phyloP scores from a whole-genome alignment of 2,329 filamentous ascomycete genomes.

The Dactylellina drechsleri region DNA sequence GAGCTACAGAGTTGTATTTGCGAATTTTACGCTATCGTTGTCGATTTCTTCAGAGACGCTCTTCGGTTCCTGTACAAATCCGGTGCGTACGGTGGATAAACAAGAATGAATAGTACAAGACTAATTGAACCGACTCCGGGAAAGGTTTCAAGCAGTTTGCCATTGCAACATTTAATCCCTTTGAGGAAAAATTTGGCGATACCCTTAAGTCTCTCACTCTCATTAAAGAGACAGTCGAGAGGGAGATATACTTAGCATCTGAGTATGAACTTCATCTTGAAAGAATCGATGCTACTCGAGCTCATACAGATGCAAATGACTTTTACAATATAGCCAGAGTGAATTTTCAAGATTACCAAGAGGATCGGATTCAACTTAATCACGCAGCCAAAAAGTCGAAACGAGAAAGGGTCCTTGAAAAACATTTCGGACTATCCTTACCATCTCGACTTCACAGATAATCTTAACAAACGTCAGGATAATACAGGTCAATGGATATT shows the following conservation, averaged over 20 bases:
- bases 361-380: constrained; percentile 16
- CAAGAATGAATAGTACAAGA: constrained; percentile 3
- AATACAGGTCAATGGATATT: constrained; percentile 60
- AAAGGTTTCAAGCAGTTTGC: constrained; percentile 53
- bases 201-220: constrained; percentile 56
- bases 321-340: constrained; percentile 28
- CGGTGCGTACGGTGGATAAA: constrained; percentile 56
- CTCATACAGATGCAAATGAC: constrained; percentile 13
- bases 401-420: constrained; percentile 58
- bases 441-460: constrained; percentile 57
- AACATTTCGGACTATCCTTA: constrained; percentile 59
- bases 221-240: constrained; percentile 56
- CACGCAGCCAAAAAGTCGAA: constrained; percentile 32
- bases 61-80: constrained; percentile 58
- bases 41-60: constrained; percentile 61
- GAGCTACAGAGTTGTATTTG: constrained; percentile 61
- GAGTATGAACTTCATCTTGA: constrained; percentile 53
- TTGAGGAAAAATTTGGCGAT: constrained; percentile 59
- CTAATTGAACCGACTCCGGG: background rate
- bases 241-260: constrained; percentile 58
- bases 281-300: constrained; percentile 28
- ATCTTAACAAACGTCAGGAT: constrained; percentile 58
- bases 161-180: constrained; percentile 57
- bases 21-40: constrained; percentile 61
- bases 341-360: constrained; percentile 21